phyloP scores from a whole-genome alignment of 345 rosid genomes.

The Carallia brachiata region DNA sequence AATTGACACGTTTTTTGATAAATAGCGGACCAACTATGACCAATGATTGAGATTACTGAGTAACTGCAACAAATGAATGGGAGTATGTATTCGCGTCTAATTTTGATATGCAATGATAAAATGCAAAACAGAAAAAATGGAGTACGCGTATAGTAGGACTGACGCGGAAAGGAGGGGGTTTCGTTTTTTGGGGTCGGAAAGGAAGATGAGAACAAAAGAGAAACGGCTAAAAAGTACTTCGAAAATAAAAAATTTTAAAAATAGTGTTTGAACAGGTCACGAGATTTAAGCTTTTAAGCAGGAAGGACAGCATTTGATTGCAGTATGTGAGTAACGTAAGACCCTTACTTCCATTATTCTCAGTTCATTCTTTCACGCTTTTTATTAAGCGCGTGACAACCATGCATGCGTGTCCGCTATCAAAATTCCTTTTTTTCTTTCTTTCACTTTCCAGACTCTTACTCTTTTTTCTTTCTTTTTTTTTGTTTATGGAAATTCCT shows the following conservation, averaged over 20 bases:
- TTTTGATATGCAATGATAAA: too few species aligned
- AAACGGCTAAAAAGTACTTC: neutral
- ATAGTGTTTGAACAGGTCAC: constrained; percentile 5
- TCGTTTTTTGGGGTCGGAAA: neutral
- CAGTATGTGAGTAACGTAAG: constrained; percentile 15
- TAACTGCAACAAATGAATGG: too few species aligned
- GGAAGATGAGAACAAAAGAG: neutral
- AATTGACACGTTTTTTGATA: too few species aligned
- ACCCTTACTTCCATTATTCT: neutral
- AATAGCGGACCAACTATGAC: too few species aligned
- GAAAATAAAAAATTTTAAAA: neutral
- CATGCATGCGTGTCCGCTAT: too few species aligned
- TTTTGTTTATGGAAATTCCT: neutral
- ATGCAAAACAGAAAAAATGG: constrained; percentile 4
- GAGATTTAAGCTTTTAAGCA: constrained; percentile 11
- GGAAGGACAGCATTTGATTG: neutral
- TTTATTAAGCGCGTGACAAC: too few species aligned
- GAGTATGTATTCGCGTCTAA: too few species aligned
- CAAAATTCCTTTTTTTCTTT: too few species aligned
- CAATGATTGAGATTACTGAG: too few species aligned
- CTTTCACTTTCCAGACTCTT: too few species aligned
- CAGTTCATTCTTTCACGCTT: neutral
- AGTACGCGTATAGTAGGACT: neutral
- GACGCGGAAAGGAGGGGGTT: neutral
- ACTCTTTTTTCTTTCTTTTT: too few species aligned